These are phyloP conservation scores for Ceratobasidium sp. DNA, from an alignment of 1,284 basidiomycete genomes.

Conservation along the genomic window DNA sequence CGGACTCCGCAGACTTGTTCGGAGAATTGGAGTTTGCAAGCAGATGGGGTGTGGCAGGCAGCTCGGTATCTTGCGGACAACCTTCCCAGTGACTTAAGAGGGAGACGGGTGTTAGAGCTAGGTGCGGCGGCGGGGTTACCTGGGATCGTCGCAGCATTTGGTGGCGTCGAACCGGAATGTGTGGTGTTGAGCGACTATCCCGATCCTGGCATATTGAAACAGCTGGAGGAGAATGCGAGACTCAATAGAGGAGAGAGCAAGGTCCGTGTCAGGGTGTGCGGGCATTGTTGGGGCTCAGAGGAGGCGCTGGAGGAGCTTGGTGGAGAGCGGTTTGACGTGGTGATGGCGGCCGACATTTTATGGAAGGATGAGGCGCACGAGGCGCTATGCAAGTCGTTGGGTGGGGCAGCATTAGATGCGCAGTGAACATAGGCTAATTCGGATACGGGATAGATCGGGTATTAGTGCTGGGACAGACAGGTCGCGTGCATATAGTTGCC, in stretches of 20 bases:
- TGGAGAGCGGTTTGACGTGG: conserved; percentile 40
- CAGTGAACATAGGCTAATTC: background rate
- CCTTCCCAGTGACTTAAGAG: conserved; percentile 17
- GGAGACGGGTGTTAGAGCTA: conserved; percentile 42
- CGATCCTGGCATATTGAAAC: conserved; percentile 39
- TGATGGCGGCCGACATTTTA: conserved; percentile 44
- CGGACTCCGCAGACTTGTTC: conserved; percentile 37
- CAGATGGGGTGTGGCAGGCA: conserved; percentile 45
- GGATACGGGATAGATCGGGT: conserved; percentile 8
- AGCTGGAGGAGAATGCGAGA: conserved; percentile 32
- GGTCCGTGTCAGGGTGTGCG: conserved; percentile 31
- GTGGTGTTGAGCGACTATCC: conserved; percentile 46
- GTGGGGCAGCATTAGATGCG: background rate
- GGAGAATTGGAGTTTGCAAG: conserved; percentile 45
- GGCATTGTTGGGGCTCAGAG: conserved; percentile 40
- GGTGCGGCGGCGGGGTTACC: conserved; percentile 44
- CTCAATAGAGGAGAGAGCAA: conserved; percentile 4
- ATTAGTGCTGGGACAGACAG: background rate
- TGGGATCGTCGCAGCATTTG: conserved; percentile 41
- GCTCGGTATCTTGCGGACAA: conserved; percentile 43
- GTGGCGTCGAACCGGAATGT: conserved; percentile 3
- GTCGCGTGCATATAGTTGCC: conserved; percentile 43
- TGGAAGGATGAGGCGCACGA: conserved; percentile 44
- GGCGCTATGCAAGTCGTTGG: conserved; percentile 40
- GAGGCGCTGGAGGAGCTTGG: conserved; percentile 19